Evolutionary conservation across 305 asterid species (phyloP).

Genomic region (Rubia peregrina): DNA sequence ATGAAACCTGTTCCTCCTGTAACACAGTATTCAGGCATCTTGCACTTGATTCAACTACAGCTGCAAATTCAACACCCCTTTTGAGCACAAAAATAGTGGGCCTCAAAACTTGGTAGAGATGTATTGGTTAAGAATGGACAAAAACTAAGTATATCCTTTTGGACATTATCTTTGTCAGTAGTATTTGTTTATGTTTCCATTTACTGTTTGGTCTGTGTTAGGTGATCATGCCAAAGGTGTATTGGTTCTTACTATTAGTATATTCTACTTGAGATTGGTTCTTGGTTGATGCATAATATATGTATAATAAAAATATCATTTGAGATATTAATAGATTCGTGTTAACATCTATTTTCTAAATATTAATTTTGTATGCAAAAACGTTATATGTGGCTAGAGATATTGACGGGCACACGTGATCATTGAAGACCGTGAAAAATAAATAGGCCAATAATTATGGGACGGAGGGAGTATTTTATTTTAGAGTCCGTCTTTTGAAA

Average conservation of each 20-base stretch:
- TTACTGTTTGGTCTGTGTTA: background rate
- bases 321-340: too few relatives aligned
- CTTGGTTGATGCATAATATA: background rate
- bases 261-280: too few relatives aligned
- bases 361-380: too few relatives aligned
- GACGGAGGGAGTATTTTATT: too few relatives aligned
- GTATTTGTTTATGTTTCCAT: background rate
- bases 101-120: background rate
- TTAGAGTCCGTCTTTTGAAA: too few relatives aligned
- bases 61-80: background rate
- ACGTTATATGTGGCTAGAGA: too few relatives aligned
- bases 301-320: too few relatives aligned
- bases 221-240: background rate
- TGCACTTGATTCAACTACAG: background rate
- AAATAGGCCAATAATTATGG: too few relatives aligned
- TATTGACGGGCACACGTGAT: too few relatives aligned
- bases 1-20: constrained; percentile 91
- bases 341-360: too few relatives aligned
- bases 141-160: background rate
- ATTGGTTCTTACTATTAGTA: background rate
- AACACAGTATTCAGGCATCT: constrained; percentile 63
- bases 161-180: background rate
- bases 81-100: background rate
- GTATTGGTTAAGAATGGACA: background rate
- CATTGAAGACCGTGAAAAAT: too few relatives aligned